Evolutionary conservation across 148 eudicot species (phyloP), one percentile per base, ranked within the genome.

Genomic region (Heliamphora exappendiculata): DNA sequence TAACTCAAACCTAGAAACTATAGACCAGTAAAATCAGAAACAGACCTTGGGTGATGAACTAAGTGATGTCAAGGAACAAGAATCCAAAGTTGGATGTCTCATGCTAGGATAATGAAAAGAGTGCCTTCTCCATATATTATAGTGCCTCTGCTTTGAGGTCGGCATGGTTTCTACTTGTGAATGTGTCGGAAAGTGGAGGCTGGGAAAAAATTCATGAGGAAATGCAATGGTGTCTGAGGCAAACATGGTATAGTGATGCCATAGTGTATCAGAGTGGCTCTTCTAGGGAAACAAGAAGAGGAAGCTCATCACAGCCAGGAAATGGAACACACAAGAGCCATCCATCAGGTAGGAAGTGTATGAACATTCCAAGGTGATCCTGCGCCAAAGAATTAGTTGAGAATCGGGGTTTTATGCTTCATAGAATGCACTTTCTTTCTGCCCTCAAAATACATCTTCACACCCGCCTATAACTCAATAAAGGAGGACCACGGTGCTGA

Each of bases 301-400:
- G 82, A 80, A 57, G 84, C 88, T 70, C 78, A 76, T 79, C 86
- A 84, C 83, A 67, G 84, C 88, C 86, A 82, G 84, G 85, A 82
- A 80, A 82, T 82, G 77, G 79, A 82, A 84, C 36, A 78, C 59
- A 71, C 85, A 84, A 81, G 80, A 88, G 79, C 84, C 88, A 75
- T 81, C 93, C 87, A 78, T 82, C 89, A 82, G 82, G 83, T 79
- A 80, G 79, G 80, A 72, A 41, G 49, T 57, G 75, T 60, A 73
- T 71, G 74, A 78, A 82, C 78, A 84, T 82, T 72, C 84, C 84
- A 83, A 83, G 78, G 84, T 49, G 84, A 83, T 80, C 98, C 98
- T 91, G 96, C 98, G 92, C 76, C 90, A 93, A 93, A 88, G 86
- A 86, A 88, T 82, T 78, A 77, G 78, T 85, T 91, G 94, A 92